Base-by-base conservation (phyloP, 192 early-diverging fungal species). In the Umbelopsis sp. region DNA sequence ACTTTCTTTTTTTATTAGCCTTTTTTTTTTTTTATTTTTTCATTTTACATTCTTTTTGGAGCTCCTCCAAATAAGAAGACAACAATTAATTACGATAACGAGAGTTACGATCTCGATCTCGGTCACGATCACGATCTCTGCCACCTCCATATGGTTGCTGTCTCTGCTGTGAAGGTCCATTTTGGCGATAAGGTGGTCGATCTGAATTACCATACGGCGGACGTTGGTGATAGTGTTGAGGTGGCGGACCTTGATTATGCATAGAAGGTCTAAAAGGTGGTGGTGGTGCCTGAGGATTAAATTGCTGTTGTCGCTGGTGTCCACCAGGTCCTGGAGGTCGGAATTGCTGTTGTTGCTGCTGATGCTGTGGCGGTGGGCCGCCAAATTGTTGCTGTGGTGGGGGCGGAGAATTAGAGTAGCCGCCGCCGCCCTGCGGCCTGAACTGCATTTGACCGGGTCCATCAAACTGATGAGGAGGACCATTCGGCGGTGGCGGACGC, bases 201-300 rank as follows among this genome's bases (percentile, higher is more conserved):
- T 62, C 56, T 29, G 56, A 14, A 34, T 62, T 52, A 31, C 68
- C 47, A 52, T 70, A 47, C 8, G 43, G 66, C 36, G 45, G 66
- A 45, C 26, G 75, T 20, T 69, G 75, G 0, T 71, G 69, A 21
- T 75, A 54, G 7, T 66, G 59, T n/a, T 17, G 68, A 21, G 54
- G 56, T 36, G 54, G 68, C 8, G 20, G 52, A 8, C 47, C 44
- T 38, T 71, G 70, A 16, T 34, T 14, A n/a, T 59, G 71, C 14
- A 10, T 29, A n/a, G 38, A 44, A 25, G 38, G 45, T 53, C 49
- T 22, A 59, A 59, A 54, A 22, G 53, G 71, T 36, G 34, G 71
- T 38, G 53, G 62, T 7, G 53, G 71, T 6, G 26, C 52, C 21
- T 66, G 71, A 36, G 41, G 71, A 29, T 66, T 36, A 38, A 52